These are phyloP conservation scores for Cutaneotrichosporon sp. DNA, from an alignment of 1,284 basidiomycete species.

Conservation along the genomic window DNA sequence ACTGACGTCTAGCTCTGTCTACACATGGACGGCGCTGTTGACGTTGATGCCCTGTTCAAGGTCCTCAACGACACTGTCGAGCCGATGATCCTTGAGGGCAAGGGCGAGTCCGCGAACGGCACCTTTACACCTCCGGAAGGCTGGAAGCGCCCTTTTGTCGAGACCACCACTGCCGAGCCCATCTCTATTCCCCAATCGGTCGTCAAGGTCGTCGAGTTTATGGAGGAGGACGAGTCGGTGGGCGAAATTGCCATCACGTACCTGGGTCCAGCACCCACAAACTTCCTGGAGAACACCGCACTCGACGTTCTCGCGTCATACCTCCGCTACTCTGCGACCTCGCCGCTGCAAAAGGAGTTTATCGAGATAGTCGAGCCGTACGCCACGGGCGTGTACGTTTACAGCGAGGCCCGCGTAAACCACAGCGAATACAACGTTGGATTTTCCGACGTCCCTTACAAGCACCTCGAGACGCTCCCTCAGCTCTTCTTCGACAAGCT, in stretches of 20 bases:
- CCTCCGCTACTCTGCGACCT: constrained; percentile 79
- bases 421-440: constrained; percentile 69
- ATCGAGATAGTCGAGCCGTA: constrained; percentile 87
- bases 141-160: constrained; percentile 93
- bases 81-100: constrained; percentile 59
- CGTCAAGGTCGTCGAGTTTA: constrained; percentile 73
- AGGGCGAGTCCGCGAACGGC: background rate
- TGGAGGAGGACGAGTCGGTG: constrained; percentile 94
- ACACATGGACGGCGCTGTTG: constrained; percentile 53
- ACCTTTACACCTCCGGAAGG: constrained; percentile 54
- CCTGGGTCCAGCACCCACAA: constrained; percentile 68
- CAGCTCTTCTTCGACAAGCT: constrained; percentile 67
- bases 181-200: constrained; percentile 56
- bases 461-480: constrained; percentile 68
- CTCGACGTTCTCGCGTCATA: constrained; percentile 82
- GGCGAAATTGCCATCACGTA: constrained; percentile 80
- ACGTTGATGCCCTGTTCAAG: constrained; percentile 53
- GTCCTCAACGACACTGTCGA: constrained; percentile 77
- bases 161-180: constrained; percentile 69
- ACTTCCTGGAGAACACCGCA: constrained; percentile 74
- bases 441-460: constrained; percentile 76
- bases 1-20: constrained; percentile 39
- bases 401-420: constrained; percentile 70
- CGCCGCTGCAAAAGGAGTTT: constrained; percentile 87
- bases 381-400: constrained; percentile 81